A percentile compares a stretch with the other conserved stretches of the same genome.
phyloP scores from a whole-genome alignment of 2,329 filamentous ascomycete species.

The Stylonectria norvegica region DNA sequence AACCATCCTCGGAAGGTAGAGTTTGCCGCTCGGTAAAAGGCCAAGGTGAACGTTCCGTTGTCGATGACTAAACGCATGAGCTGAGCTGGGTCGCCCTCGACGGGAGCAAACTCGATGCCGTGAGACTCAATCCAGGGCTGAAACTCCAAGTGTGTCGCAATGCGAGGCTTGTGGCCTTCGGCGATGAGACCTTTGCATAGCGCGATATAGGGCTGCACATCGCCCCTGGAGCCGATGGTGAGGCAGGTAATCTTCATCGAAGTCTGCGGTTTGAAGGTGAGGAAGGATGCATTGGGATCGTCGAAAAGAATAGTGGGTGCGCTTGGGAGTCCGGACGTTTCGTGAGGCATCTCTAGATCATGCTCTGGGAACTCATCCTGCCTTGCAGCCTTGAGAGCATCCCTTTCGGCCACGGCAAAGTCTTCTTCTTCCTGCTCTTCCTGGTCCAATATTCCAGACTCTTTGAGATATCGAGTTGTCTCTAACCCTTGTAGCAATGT shows the following conservation, averaged over 20 bases:
- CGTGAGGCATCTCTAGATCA: conserved; percentile 47
- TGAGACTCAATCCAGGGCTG: conserved; percentile 85
- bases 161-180: conserved; percentile 81
- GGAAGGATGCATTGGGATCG: conserved; percentile 79
- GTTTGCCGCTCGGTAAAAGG: conserved; percentile 85
- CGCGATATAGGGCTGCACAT: conserved; percentile 97
- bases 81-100: conserved; percentile 88
- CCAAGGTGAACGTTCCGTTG: conserved; percentile 93
- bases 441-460: conserved; percentile 63
- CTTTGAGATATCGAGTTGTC: conserved; percentile 64
- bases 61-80: conserved; percentile 96
- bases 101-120: conserved; percentile 85
- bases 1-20: conserved; percentile 92
- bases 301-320: conserved; percentile 81
- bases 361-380: conserved; percentile 49
- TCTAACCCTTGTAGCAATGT: conserved; percentile 77
- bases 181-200: conserved; percentile 85
- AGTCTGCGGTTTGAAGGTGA: conserved; percentile 83
- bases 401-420: conserved; percentile 74
- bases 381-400: conserved; percentile 74
- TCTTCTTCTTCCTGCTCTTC: conserved; percentile 70
- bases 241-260: conserved; percentile 84
- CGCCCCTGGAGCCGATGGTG: conserved; percentile 91
- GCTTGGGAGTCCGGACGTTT: conserved; percentile 47
- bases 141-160: conserved; percentile 91